Conservation (phyloP, 2,329 filamentous ascomycete species). For the Talaromyces sp. region DNA sequence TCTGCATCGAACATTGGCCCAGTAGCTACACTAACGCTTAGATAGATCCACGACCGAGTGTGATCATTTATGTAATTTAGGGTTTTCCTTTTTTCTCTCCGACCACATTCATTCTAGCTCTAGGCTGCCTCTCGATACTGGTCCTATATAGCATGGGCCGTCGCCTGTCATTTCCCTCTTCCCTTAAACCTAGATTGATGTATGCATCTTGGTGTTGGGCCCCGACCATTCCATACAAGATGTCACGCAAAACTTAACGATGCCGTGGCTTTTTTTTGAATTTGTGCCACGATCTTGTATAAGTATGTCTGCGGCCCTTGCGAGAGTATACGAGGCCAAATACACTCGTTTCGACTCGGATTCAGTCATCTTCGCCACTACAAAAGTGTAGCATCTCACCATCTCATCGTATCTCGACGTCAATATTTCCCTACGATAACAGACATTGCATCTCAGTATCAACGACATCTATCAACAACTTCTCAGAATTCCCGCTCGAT, state of each 20-base stretch:
- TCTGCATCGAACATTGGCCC: neutral
- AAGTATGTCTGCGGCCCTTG: neutral
- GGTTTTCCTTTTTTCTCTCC: conserved; percentile 6
- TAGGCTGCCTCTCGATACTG: neutral
- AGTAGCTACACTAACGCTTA: neutral
- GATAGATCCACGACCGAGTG: conserved; percentile 3
- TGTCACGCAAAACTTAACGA: conserved; percentile 1
- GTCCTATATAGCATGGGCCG: conserved; percentile 4
- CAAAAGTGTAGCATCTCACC: neutral
- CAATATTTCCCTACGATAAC: neutral
- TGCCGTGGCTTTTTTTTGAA: neutral
- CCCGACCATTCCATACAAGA: conserved; percentile 7
- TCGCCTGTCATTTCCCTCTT: conserved; percentile 15
- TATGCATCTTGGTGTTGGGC: conserved; percentile 3
- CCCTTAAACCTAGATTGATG: neutral
- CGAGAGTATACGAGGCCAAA: neutral
- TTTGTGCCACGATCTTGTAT: neutral
- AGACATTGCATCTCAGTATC: neutral
- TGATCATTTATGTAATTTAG: conserved; percentile 1
- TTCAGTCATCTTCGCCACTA: conserved; percentile 12
- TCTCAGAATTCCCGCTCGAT: conserved; percentile 4
- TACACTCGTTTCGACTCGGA: neutral
- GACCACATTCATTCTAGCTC: neutral
- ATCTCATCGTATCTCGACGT: neutral
- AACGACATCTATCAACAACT: neutral